A percentile compares a stretch with the other conserved stretches of the same genome.
Evolutionary conservation across 2,329 filamentous ascomycete species (phyloP).

Genomic region (Didymella lethalis): DNA sequence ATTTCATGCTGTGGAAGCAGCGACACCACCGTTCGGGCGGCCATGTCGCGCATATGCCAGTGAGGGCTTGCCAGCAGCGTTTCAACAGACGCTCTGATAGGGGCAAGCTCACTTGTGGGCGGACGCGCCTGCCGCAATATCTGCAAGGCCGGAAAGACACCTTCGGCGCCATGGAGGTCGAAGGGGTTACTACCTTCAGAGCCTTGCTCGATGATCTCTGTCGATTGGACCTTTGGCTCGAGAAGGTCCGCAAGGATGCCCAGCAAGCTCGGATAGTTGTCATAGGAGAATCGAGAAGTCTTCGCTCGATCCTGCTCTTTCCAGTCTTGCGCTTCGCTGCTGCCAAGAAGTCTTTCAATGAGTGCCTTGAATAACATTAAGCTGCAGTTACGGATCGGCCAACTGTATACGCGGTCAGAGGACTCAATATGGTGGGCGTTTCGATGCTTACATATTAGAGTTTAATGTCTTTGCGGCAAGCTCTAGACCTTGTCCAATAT

Average conservation of each 20-base stretch:
- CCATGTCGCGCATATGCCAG: constrained; percentile 85
- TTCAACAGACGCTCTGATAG: constrained; percentile 66
- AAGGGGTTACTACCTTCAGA: constrained; percentile 37
- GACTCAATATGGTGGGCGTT: background rate
- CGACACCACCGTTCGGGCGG: constrained; percentile 70
- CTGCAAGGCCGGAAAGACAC: constrained; percentile 83
- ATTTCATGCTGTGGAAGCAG: constrained; percentile 40
- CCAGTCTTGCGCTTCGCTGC: constrained; percentile 70
- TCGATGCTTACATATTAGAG: constrained; percentile 71
- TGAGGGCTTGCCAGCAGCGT: constrained; percentile 72
- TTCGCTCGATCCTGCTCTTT: constrained; percentile 54
- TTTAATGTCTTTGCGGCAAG: constrained; percentile 82
- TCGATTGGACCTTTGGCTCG: constrained; percentile 38
- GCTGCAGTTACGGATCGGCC: constrained; percentile 94
- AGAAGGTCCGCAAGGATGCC: constrained; percentile 70
- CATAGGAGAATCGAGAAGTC: constrained; percentile 69
- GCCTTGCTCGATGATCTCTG: constrained; percentile 34
- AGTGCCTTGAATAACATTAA: constrained; percentile 87
- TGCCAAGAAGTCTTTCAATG: constrained; percentile 80
- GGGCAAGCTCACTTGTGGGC: constrained; percentile 63
- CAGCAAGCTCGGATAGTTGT: constrained; percentile 72
- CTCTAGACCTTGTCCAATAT: constrained; percentile 76
- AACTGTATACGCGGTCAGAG: constrained; percentile 59
- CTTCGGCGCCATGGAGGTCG: constrained; percentile 61
- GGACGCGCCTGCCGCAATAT: constrained; percentile 77